phyloP scores from a whole-genome alignment of 2,329 filamentous ascomycete species.

The Diplocarpon rosae region DNA sequence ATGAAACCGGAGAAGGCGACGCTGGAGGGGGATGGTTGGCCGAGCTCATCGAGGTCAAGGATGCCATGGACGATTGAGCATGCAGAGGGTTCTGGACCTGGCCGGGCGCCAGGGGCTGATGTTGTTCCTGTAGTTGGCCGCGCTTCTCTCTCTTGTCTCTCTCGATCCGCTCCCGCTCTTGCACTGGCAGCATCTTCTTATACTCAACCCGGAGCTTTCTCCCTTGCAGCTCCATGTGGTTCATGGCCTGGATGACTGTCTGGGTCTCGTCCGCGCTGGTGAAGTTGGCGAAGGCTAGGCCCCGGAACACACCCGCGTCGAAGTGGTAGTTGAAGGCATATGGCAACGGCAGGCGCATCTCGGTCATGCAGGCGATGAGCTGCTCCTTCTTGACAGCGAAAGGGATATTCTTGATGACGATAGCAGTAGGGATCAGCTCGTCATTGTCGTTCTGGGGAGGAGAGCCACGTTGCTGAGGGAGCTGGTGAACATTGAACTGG shows the following conservation, averaged over 20 bases:
- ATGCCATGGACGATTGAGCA: slow-evolving; percentile 72
- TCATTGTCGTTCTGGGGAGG: slow-evolving; percentile 34
- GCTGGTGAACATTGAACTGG: slow-evolving; percentile 19
- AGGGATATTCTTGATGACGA: slow-evolving; percentile 99
- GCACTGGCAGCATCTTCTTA: slow-evolving; percentile 97
- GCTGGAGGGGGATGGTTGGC: slow-evolving; percentile 42
- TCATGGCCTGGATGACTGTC: slow-evolving; percentile 84
- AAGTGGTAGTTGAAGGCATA: slow-evolving; percentile 99
- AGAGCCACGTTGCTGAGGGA: slow-evolving; percentile 10
- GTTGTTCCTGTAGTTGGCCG: slow-evolving; percentile 93
- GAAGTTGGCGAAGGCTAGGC: slow-evolving; percentile 95
- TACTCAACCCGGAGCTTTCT: slow-evolving; percentile 94
- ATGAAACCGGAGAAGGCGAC: slow-evolving; percentile 26
- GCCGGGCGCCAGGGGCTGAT: slow-evolving; percentile 51
- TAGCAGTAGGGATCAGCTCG: slow-evolving; percentile 93
- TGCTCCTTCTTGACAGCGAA: slow-evolving; percentile 98
- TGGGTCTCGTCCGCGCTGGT: slow-evolving; percentile 91
- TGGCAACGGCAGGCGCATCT: slow-evolving; percentile 83
- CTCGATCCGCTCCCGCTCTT: slow-evolving; percentile 91
- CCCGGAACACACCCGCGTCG: slow-evolving; percentile 92
- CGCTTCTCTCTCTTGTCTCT: slow-evolving; percentile 92
- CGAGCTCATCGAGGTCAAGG: slow-evolving; percentile 41
- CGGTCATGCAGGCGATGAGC: slow-evolving; percentile 84
- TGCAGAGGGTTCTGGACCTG: slow-evolving; percentile 48
- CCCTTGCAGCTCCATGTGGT: slow-evolving; percentile 90